These are phyloP conservation scores for Piromyces finnis DNA, from an alignment of 192 early-diverging fungal species.

Conservation along the genomic window DNA sequence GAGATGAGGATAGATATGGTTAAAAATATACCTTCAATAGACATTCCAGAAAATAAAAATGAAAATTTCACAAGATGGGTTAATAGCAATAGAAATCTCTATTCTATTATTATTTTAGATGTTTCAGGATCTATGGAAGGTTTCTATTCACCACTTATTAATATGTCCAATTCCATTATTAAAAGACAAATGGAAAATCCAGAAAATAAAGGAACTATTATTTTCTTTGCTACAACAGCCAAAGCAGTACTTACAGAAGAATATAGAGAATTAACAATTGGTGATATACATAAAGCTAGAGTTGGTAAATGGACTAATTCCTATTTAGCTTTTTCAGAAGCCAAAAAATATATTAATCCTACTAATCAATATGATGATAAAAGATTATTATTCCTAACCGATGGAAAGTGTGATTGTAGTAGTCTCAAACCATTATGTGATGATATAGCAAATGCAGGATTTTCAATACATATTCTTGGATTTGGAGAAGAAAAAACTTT, in stretches of 20 bases:
- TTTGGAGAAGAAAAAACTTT: background rate
- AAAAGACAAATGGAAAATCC: background rate
- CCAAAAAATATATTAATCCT: background rate
- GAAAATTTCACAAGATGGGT: background rate
- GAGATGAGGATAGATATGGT: background rate
- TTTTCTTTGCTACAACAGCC: background rate
- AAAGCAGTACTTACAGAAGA: background rate
- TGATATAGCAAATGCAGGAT: background rate
- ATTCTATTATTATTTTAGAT: background rate
- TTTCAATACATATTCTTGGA: background rate
- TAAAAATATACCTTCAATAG: background rate
- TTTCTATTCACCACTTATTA: background rate
- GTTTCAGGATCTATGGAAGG: background rate
- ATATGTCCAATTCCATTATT: background rate
- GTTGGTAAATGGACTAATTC: background rate
- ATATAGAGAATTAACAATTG: background rate
- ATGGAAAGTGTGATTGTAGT: background rate
- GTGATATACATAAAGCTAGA: background rate
- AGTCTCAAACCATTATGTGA: background rate
- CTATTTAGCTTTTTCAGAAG: background rate
- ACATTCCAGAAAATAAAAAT: background rate
- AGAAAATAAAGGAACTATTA: background rate
- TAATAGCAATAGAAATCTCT: no score
- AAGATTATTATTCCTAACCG: background rate
- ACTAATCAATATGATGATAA: background rate